These are phyloP conservation scores for Colletotrichum graminicola DNA, from an alignment of 2,329 filamentous ascomycete species.

Conservation along the genomic window DNA sequence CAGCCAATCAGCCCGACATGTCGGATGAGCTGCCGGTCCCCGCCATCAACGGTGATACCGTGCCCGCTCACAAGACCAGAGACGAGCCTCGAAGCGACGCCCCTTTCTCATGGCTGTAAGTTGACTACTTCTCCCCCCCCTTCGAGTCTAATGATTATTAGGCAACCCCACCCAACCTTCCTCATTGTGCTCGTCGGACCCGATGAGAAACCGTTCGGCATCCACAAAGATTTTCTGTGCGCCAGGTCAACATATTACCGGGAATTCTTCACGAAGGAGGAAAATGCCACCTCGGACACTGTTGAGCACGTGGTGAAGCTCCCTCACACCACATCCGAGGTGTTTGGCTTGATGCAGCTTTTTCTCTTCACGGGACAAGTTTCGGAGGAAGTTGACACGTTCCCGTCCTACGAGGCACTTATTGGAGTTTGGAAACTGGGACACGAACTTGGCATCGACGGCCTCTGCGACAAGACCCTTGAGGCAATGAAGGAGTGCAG, in stretches of 20 bases:
- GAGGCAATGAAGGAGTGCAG: conserved; percentile 70
- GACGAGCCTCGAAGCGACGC: conserved; percentile 12
- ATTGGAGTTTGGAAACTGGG: conserved; percentile 70
- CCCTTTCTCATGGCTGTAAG: conserved; percentile 57
- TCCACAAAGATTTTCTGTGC: conserved; percentile 71
- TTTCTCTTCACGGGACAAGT: conserved; percentile 66
- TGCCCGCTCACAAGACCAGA: neutral
- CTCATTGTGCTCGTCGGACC: conserved; percentile 67
- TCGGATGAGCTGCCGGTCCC: conserved; percentile 20
- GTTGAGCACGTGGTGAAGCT: conserved; percentile 65
- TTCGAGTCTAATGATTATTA: conserved; percentile 46
- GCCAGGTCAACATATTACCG: conserved; percentile 63
- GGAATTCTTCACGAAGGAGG: conserved; percentile 55
- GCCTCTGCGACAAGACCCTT: conserved; percentile 68
- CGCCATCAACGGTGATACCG: conserved; percentile 27
- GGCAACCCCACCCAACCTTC: conserved; percentile 67
- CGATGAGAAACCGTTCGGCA: conserved; percentile 65
- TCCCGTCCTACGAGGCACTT: conserved; percentile 66
- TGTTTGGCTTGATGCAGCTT: conserved; percentile 68
- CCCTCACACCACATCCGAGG: conserved; percentile 60
- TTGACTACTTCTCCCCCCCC: neutral
- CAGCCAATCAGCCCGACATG: conserved; percentile 21
- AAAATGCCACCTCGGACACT: conserved; percentile 49
- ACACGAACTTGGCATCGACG: conserved; percentile 63
- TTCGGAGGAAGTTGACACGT: conserved; percentile 54